Conservation (phyloP, 2,329 filamentous ascomycete genomes). For the Monilinia fructicola region DNA sequence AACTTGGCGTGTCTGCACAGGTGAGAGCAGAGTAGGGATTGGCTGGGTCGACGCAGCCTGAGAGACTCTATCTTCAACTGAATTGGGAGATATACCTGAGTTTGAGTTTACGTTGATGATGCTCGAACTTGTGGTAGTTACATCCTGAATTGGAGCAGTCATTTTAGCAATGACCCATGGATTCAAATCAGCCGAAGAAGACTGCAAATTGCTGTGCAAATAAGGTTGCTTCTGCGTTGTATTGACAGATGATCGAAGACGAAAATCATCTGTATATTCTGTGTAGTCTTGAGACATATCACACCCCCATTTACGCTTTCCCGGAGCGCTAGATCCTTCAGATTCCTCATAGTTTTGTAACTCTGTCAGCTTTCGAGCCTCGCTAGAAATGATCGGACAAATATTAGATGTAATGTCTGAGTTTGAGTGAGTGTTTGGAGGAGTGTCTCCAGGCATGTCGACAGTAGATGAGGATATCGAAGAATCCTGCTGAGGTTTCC, state of each 20-base stretch:
- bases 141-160: slow-evolving; percentile 31
- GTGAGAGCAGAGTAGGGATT: neutral
- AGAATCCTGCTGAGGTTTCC: slow-evolving; percentile 24
- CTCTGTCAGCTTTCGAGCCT: neutral
- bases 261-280: slow-evolving; percentile 42
- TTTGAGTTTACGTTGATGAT: neutral
- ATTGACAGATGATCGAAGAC: neutral
- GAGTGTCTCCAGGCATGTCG: neutral
- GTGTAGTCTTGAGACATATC: slow-evolving; percentile 50
- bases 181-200: slow-evolving; percentile 36
- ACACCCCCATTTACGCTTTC: slow-evolving; percentile 42
- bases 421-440: neutral
- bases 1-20: neutral
- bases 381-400: neutral
- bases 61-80: neutral
- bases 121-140: neutral
- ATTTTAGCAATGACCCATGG: slow-evolving; percentile 46
- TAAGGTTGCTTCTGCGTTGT: neutral
- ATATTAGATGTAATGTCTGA: neutral
- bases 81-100: slow-evolving; percentile 3
- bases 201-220: neutral
- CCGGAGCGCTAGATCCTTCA: neutral
- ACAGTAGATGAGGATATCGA: neutral
- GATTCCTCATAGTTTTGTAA: slow-evolving; percentile 1
- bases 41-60: neutral